phyloP scores from a whole-genome alignment of 805 yeast species.

The Schizosaccharomyces osmophilus region DNA sequence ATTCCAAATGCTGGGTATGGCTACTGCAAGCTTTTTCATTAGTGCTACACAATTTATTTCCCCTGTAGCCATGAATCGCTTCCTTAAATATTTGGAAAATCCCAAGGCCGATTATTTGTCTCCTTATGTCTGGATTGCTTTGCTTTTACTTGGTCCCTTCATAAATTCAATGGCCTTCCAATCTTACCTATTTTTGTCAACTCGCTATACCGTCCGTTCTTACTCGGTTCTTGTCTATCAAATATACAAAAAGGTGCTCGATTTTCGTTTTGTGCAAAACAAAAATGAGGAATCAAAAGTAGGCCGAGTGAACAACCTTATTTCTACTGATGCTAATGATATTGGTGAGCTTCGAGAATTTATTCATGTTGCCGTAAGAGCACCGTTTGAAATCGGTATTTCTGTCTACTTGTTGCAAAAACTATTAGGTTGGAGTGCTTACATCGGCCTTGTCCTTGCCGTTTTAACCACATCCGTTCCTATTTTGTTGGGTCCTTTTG shows the following conservation, averaged over 20 bases:
- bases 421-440: conserved; percentile 2
- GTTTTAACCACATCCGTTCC: background rate
- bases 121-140: background rate
- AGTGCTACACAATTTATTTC: background rate
- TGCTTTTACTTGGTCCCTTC: background rate
- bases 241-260: background rate
- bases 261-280: background rate
- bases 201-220: background rate
- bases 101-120: background rate
- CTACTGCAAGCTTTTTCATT: background rate
- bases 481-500: background rate
- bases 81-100: background rate
- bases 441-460: background rate
- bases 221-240: background rate
- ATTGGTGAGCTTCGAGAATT: conserved; percentile 27
- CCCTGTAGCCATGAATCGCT: background rate
- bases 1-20: background rate
- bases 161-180: background rate
- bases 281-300: background rate
- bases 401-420: background rate
- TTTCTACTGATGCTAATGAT: conserved; percentile 86
- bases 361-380: conserved; percentile 31
- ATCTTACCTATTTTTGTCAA: background rate
- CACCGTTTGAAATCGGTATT: conserved; percentile 12
- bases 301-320: conserved; percentile 47